A percentile compares a stretch with the other conserved stretches of the same genome.
Evolutionary conservation across 495 filamentous ascomycete species (phyloP).

Genomic region (Eremomyces bilateralis): DNA sequence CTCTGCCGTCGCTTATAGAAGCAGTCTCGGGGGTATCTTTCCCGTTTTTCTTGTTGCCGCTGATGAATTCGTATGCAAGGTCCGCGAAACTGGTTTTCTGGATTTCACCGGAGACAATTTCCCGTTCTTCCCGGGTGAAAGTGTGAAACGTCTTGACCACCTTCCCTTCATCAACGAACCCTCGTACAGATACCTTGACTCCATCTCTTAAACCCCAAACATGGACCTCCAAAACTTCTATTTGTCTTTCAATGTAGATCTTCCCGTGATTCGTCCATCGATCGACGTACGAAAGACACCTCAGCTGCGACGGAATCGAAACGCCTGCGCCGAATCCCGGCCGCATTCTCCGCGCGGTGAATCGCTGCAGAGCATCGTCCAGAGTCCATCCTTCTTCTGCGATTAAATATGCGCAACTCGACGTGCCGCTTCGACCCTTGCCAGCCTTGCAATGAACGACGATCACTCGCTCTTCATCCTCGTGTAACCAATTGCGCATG

Average conservation of each 20-base stretch:
- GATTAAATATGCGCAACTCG: slow-evolving; percentile 72
- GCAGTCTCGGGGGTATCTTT: background rate
- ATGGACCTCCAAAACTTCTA: slow-evolving; percentile 77
- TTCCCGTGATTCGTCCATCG: slow-evolving; percentile 59
- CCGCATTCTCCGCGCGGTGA: slow-evolving; percentile 77
- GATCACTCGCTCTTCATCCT: slow-evolving; percentile 32
- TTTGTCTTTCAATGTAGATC: slow-evolving; percentile 56
- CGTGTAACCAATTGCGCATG: slow-evolving; percentile 70
- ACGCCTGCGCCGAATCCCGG: slow-evolving; percentile 72
- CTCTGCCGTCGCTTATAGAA: too few relatives aligned
- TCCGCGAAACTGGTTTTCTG: slow-evolving; percentile 26
- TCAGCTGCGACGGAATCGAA: slow-evolving; percentile 77
- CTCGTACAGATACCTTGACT: slow-evolving; percentile 70
- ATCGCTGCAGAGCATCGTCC: slow-evolving; percentile 55
- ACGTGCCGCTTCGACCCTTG: slow-evolving; percentile 82
- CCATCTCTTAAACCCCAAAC: slow-evolving; percentile 76
- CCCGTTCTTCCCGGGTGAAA: slow-evolving; percentile 51
- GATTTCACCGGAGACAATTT: slow-evolving; percentile 29
- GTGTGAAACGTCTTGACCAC: slow-evolving; percentile 66
- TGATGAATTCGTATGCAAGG: slow-evolving; percentile 25
- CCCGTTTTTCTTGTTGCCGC: slow-evolving; percentile 4
- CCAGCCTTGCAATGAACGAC: slow-evolving; percentile 97
- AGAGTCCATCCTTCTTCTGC: slow-evolving; percentile 70
- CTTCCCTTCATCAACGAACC: slow-evolving; percentile 70
- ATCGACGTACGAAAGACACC: slow-evolving; percentile 81